Conservation (phyloP, 2,329 filamentous ascomycete genomes). For the Pseudocercospora musae region DNA sequence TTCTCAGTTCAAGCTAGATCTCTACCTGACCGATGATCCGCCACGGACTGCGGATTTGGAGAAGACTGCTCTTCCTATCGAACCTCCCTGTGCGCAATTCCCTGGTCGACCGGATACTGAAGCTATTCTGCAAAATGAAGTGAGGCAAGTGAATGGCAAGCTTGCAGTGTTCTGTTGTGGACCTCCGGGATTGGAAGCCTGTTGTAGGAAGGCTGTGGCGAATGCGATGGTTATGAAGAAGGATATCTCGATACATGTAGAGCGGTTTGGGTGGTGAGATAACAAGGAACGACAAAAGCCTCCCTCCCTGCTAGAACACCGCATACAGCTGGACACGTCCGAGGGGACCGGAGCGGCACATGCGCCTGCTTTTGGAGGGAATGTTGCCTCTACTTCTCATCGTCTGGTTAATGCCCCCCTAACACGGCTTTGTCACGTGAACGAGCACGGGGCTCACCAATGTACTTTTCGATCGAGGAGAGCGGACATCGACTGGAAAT, state of each 20-base stretch:
- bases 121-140: slow-evolving; percentile 10
- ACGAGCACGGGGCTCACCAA: too few relatives aligned
- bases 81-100: slow-evolving; percentile 6
- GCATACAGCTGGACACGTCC: too few relatives aligned
- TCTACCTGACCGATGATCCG: background rate
- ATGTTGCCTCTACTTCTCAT: too few relatives aligned
- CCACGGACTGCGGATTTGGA: background rate
- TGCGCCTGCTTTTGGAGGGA: too few relatives aligned
- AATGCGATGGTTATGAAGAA: background rate
- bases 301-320: too few relatives aligned
- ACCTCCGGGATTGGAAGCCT: slow-evolving; percentile 1
- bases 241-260: background rate
- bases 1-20: background rate
- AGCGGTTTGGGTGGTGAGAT: background rate
- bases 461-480: too few relatives aligned
- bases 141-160: background rate
- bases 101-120: slow-evolving; percentile 22
- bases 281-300: too few relatives aligned
- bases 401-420: too few relatives aligned
- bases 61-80: background rate
- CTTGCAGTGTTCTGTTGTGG: slow-evolving; percentile 16
- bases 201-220: background rate
- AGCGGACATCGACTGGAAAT: too few relatives aligned
- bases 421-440: too few relatives aligned
- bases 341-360: too few relatives aligned